A percentile compares a stretch with the other conserved stretches of the same genome.
phyloP scores from a whole-genome alignment of 2,329 filamentous ascomycete species.

The Aspergillus floridensis region DNA sequence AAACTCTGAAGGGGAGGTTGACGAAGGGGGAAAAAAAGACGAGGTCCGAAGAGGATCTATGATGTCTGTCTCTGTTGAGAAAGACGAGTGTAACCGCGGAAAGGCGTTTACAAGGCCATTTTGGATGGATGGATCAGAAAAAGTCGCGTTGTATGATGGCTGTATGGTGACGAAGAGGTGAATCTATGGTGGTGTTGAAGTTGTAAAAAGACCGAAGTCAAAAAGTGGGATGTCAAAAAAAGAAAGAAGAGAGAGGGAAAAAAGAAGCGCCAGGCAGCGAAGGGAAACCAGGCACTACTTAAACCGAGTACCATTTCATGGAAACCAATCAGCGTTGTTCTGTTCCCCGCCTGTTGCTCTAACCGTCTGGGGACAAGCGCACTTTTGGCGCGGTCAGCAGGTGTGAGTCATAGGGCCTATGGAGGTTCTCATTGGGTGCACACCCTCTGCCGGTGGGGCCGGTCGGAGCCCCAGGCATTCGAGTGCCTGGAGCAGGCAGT shows the following conservation, averaged over 20 bases:
- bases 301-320: slow-evolving; percentile 12
- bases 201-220: slow-evolving; percentile 9
- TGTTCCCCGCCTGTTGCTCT: slow-evolving; percentile 18
- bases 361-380: slow-evolving; percentile 9
- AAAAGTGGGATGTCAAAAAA: slow-evolving; percentile 5
- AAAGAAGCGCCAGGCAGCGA: slow-evolving; percentile 35
- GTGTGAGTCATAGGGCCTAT: slow-evolving; percentile 38
- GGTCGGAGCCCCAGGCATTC: slow-evolving; percentile 16
- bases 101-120: slow-evolving; percentile 44
- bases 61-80: slow-evolving; percentile 40
- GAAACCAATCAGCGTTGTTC: slow-evolving; percentile 24
- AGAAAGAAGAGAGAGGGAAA: slow-evolving; percentile 16
- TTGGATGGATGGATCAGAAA: slow-evolving; percentile 26
- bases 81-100: slow-evolving; percentile 33
- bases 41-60: slow-evolving; percentile 38
- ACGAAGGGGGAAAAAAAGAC: slow-evolving; percentile 27
- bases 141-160: slow-evolving; percentile 11
- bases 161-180: slow-evolving; percentile 22
- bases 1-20: slow-evolving; percentile 42
- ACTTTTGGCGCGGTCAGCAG: slow-evolving; percentile 21
- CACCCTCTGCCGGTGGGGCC: background rate
- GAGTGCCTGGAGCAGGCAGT: slow-evolving; percentile 6
- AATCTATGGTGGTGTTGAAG: slow-evolving; percentile 10
- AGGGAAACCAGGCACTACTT: slow-evolving; percentile 42
- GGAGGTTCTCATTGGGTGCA: slow-evolving; percentile 26